Conservation (phyloP, 371 early-diverging fungal genomes). For the Mucor saturninus region DNA sequence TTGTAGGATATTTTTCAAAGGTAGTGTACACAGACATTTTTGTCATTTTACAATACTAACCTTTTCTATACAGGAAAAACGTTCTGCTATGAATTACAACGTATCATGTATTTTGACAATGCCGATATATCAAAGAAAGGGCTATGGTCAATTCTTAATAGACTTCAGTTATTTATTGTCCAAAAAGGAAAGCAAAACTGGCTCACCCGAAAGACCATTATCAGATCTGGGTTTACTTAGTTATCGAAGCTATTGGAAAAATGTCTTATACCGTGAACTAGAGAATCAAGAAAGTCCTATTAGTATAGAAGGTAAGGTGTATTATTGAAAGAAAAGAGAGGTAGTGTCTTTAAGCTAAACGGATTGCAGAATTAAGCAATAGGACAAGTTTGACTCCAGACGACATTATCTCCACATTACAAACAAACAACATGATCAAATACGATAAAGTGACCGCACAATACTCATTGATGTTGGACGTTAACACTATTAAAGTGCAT, state of each 20-base stretch:
- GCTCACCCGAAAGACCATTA: slow-evolving; percentile 98
- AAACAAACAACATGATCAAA: slow-evolving; percentile 59
- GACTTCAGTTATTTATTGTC: slow-evolving; percentile 97
- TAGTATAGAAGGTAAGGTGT: slow-evolving; percentile 47
- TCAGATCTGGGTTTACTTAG: slow-evolving; percentile 97
- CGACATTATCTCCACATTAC: slow-evolving; percentile 75
- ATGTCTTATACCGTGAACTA: slow-evolving; percentile 40
- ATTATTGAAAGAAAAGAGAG: background rate
- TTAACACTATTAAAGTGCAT: slow-evolving; percentile 43
- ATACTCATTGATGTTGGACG: slow-evolving; percentile 39
- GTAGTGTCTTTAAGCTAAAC: background rate
- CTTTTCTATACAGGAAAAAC: slow-evolving; percentile 81
- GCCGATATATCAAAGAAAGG: slow-evolving; percentile 96
- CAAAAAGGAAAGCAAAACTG: slow-evolving; percentile 84
- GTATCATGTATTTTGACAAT: slow-evolving; percentile 98
- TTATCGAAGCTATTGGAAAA: slow-evolving; percentile 90
- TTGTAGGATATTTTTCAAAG: slow-evolving; percentile 99
- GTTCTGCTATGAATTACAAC: slow-evolving; percentile 90
- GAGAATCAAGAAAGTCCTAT: slow-evolving; percentile 39
- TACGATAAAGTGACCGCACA: slow-evolving; percentile 13
- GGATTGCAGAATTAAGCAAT: slow-evolving; percentile 53
- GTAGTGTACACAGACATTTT: slow-evolving; percentile 31
- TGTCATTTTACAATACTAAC: background rate
- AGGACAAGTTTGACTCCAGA: slow-evolving; percentile 72
- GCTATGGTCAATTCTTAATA: slow-evolving; percentile 97